These are phyloP conservation scores for Cronartium quercuum DNA, from an alignment of 1,284 basidiomycete species.

Conservation along the genomic window DNA sequence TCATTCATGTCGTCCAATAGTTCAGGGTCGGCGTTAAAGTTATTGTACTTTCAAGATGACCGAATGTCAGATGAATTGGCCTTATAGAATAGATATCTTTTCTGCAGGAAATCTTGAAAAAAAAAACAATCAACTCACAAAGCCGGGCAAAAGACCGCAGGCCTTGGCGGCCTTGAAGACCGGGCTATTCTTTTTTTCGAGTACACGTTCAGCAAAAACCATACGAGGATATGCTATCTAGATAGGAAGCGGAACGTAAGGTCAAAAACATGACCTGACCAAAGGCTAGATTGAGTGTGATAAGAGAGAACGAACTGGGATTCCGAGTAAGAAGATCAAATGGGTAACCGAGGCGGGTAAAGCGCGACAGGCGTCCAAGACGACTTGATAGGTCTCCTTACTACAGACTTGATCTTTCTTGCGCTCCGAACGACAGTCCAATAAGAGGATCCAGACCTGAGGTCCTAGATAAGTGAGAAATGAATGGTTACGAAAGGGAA, in stretches of 20 bases:
- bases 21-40: conserved; percentile 37
- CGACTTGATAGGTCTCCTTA: conserved; percentile 61
- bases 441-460: conserved; percentile 56
- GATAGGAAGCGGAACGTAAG: background rate
- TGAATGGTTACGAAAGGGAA: conserved; percentile 73
- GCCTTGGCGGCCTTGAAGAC: conserved; percentile 21
- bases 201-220: conserved; percentile 62
- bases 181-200: conserved; percentile 12
- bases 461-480: conserved; percentile 58
- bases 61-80: background rate
- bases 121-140: conserved; percentile 15
- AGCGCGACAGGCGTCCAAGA: conserved; percentile 54
- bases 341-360: conserved; percentile 47
- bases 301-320: conserved; percentile 45
- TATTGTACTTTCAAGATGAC: conserved; percentile 10
- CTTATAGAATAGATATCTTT: background rate
- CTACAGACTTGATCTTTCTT: conserved; percentile 73
- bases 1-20: conserved; percentile 39
- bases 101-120: background rate
- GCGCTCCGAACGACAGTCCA: conserved; percentile 80
- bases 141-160: conserved; percentile 27
- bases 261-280: background rate
- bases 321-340: conserved; percentile 48
- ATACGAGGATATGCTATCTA: conserved; percentile 84
- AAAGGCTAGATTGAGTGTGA: background rate